Percentiles rank a stretch among this genome's conserved stretches.
Conservation (phyloP, 176 grass and related monocot genomes). For the Sorghum bicolor region Sorghum_bicolor_NCBIv3 NC_012870.2:7210501-7211000, state of each 20-base stretch:
- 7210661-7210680: neutral
- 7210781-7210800: constrained; percentile 87
- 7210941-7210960: constrained; percentile 1
- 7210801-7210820: constrained; percentile 93
- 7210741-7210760: constrained; percentile 72
- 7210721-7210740: constrained; percentile 31
- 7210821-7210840: constrained; percentile 96
- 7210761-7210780: constrained; percentile 96
- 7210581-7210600: constrained; percentile 99
- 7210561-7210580: constrained; percentile 99
- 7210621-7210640: constrained; percentile 94
- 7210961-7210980: constrained; percentile 12
- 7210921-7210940: constrained; percentile 22
- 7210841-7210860: constrained; percentile 98
- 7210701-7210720: constrained; percentile 2
- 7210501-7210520: constrained; percentile 84
- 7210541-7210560: constrained; percentile 99
- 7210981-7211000: constrained; percentile 15
- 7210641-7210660: constrained; percentile 93
- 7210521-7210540: constrained; percentile 93
- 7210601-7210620: constrained; percentile 94
- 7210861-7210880: constrained; percentile 99
- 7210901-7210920: constrained; percentile 35
- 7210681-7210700: neutral
- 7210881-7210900: constrained; percentile 98